phyloP scores from a whole-genome alignment of 140 eudicot species.

The Eryngium alpinum region DNA sequence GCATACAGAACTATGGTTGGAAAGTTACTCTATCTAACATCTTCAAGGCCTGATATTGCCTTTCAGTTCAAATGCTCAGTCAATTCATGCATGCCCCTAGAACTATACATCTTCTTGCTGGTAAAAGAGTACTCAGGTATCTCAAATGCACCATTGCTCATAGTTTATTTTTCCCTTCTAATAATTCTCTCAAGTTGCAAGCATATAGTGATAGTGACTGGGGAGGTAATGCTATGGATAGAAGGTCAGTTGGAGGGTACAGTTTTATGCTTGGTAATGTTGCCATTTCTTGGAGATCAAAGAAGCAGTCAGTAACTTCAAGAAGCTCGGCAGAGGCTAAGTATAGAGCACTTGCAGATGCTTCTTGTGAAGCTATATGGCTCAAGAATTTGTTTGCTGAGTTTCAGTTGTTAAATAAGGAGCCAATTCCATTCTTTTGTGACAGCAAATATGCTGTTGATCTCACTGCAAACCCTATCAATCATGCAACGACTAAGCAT shows the following conservation, averaged over 20 bases:
- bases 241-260: neutral
- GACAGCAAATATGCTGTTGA: neutral
- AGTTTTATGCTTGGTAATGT: neutral
- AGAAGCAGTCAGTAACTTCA: neutral
- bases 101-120: neutral
- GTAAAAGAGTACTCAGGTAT: neutral
- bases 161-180: neutral
- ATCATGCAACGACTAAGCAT: neutral
- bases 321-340: neutral
- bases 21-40: no score
- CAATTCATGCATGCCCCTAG: no score
- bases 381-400: neutral
- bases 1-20: no score
- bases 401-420: no score
- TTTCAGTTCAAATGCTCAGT: no score
- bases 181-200: no score
- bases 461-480: neutral
- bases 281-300: neutral
- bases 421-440: no score
- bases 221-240: neutral
- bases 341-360: neutral
- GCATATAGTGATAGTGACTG: neutral
- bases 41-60: no score
- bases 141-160: neutral
- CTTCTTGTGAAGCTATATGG: neutral